These are phyloP conservation scores for Rasamsonia emersonii DNA, from an alignment of 2,329 filamentous ascomycete genomes.

Conservation along the genomic window DNA sequence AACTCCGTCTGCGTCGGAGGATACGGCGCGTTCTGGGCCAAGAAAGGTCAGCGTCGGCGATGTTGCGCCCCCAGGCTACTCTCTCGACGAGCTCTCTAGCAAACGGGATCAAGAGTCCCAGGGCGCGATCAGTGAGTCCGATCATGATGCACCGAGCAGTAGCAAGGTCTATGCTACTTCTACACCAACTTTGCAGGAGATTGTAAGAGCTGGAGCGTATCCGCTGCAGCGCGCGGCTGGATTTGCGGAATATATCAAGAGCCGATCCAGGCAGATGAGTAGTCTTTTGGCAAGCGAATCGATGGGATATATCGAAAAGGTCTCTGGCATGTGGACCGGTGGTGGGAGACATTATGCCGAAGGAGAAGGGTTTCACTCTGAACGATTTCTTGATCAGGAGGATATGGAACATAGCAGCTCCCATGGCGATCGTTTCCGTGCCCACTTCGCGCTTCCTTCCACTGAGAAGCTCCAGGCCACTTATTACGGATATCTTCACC, in stretches of 20 bases:
- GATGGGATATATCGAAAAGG: constrained; percentile 93
- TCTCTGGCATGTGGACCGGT: constrained; percentile 94
- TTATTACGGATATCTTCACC: constrained; percentile 86
- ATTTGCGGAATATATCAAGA: constrained; percentile 74
- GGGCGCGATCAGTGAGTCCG: constrained; percentile 15
- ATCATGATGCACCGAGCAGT: constrained; percentile 14
- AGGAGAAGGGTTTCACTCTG: constrained; percentile 55
- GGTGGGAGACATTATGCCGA: constrained; percentile 83
- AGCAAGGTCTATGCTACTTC: constrained; percentile 22
- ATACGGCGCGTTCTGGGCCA: constrained; percentile 25
- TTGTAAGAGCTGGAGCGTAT: constrained; percentile 58
- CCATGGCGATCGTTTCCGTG: constrained; percentile 63
- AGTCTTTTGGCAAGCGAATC: constrained; percentile 78
- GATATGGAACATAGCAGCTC: constrained; percentile 47
- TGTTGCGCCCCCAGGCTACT: neutral
- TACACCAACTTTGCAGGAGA: constrained; percentile 48
- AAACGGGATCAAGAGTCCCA: constrained; percentile 11
- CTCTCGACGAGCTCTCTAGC: constrained; percentile 6
- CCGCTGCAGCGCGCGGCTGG: constrained; percentile 76
- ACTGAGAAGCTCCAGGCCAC: constrained; percentile 78
- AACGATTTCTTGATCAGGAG: constrained; percentile 47
- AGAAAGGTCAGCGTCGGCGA: constrained; percentile 14
- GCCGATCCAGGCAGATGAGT: constrained; percentile 71
- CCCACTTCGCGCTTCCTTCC: constrained; percentile 80
- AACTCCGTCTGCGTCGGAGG: constrained; percentile 24